Percentiles rank a stretch among this genome's conserved stretches.
Conservation (phyloP, 169 alveolate genomes). For the Theileria parva region DNA sequence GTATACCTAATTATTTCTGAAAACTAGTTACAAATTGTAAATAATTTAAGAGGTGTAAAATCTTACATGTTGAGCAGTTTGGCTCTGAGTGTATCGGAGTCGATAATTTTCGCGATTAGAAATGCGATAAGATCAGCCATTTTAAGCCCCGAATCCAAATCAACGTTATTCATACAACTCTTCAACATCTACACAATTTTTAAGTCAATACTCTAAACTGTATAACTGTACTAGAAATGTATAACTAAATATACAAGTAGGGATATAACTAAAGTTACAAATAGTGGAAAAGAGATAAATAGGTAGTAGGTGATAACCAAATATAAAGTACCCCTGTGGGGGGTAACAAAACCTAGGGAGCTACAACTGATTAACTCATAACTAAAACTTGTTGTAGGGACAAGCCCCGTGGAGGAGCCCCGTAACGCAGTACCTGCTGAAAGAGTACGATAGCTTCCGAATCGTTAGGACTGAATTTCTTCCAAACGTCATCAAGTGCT, state of each 20-base stretch:
- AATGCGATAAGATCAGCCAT: not conserved
- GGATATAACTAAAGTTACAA: too few species aligned
- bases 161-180: not conserved
- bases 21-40: too few species aligned
- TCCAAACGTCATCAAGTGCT: conserved; percentile 40
- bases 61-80: conserved; percentile 1
- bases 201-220: too few species aligned
- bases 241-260: too few species aligned
- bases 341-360: too few species aligned
- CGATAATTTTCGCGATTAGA: not conserved
- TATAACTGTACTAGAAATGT: too few species aligned
- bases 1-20: too few species aligned
- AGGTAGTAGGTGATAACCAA: too few species aligned
- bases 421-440: not conserved
- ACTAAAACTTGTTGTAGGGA: too few species aligned
- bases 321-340: not conserved
- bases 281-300: too few species aligned
- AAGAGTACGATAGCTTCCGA: not conserved
- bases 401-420: not conserved
- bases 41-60: too few species aligned
- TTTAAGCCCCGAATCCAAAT: not conserved
- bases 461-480: conserved; percentile 4
- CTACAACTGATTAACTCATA: too few species aligned
- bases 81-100: conserved; percentile 2
- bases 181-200: not conserved